phyloP scores from a whole-genome alignment of 208 protist species.

The Polymyxa betae region DNA sequence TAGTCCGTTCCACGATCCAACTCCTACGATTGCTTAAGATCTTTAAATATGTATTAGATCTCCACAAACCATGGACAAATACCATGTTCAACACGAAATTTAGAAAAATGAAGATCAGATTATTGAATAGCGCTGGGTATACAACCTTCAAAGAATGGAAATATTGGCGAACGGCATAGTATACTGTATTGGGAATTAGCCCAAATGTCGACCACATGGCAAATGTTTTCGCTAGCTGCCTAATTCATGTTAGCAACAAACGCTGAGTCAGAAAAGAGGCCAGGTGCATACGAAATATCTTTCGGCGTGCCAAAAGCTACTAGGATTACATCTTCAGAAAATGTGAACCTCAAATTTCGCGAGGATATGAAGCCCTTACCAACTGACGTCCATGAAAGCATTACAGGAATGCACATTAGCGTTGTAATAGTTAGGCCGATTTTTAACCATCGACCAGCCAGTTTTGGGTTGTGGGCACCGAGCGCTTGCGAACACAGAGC shows the following conservation, averaged over 20 bases:
- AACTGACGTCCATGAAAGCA: background rate
- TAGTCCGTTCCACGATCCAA: constrained; percentile 13
- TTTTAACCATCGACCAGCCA: constrained; percentile 36
- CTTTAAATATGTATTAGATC: background rate
- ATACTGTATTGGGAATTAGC: constrained; percentile 23
- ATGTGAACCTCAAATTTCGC: background rate
- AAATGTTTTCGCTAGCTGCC: background rate
- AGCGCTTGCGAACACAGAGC: constrained; percentile 32
- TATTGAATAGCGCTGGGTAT: constrained; percentile 18
- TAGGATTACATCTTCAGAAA: background rate
- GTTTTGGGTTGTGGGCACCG: constrained; percentile 10
- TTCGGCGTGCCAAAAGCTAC: background rate
- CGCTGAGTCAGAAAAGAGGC: too few species aligned
- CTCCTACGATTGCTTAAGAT: background rate
- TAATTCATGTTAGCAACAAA: background rate
- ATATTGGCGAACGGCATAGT: constrained; percentile 51
- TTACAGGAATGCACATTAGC: constrained; percentile 40
- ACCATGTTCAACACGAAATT: constrained; percentile 53
- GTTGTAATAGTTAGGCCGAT: constrained; percentile 22
- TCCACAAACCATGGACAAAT: constrained; percentile 28
- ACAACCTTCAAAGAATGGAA: constrained; percentile 50
- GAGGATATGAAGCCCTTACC: background rate
- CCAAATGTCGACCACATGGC: constrained; percentile 3
- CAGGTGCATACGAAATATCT: background rate
- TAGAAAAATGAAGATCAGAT: constrained; percentile 13